Conservation (phyloP, 495 filamentous ascomycete species). For the Stereocaulon alpinum region DNA sequence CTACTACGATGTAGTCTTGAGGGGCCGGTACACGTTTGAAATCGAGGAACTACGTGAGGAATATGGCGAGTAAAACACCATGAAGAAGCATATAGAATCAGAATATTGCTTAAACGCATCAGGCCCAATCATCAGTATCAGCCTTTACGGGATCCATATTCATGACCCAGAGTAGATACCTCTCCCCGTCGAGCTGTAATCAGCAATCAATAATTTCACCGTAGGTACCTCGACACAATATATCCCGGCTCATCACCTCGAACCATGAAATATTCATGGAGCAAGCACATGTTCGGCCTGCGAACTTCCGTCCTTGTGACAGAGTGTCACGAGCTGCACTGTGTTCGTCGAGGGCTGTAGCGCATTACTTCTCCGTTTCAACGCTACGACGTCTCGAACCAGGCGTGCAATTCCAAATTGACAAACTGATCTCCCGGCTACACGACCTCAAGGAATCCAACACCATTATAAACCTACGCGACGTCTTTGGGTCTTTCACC, state of each 20-base stretch:
- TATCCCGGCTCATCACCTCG: conserved; percentile 18
- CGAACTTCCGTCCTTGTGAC: conserved; percentile 34
- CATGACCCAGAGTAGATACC: conserved; percentile 28
- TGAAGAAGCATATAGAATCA: neutral
- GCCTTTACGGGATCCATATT: conserved; percentile 32
- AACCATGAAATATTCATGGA: conserved; percentile 27
- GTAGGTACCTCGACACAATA: conserved; percentile 13
- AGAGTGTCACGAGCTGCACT: conserved; percentile 37
- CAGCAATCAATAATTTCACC: neutral
- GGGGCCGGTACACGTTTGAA: conserved; percentile 32
- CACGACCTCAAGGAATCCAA: conserved; percentile 22
- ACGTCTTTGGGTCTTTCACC: conserved; percentile 33
- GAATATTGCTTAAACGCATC: neutral
- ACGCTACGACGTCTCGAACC: conserved; percentile 35
- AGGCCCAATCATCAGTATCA: conserved; percentile 38
- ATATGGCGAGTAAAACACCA: conserved; percentile 31
- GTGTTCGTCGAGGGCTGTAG: conserved; percentile 35
- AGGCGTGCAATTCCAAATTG: conserved; percentile 34
- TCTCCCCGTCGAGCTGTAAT: neutral
- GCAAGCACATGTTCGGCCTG: conserved; percentile 22
- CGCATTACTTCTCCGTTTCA: conserved; percentile 42
- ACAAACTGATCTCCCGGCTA: conserved; percentile 32
- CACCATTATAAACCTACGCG: conserved; percentile 26
- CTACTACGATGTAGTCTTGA: conserved; percentile 36
- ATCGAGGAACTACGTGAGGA: conserved; percentile 37